Evolutionary conservation across 768 basidiomycete species (phyloP).

Genomic region (Suillus clintonianus): DNA sequence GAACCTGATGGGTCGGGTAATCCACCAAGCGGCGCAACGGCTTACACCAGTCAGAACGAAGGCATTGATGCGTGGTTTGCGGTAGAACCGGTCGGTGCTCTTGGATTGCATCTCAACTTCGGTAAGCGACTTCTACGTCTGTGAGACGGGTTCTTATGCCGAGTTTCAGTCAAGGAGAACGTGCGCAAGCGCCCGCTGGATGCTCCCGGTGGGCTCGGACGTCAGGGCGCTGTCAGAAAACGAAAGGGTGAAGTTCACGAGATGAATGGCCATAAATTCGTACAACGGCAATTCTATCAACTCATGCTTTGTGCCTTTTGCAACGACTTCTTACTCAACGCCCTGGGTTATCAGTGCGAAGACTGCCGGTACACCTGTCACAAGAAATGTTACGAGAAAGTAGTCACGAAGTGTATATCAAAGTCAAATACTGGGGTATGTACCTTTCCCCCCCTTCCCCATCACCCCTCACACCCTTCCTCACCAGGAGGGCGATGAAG

Average conservation of each 20-base stretch:
- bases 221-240: constrained; percentile 97
- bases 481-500: constrained; percentile 87
- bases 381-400: constrained; percentile 98
- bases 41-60: constrained; percentile 45
- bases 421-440: constrained; percentile 92
- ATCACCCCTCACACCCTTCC: constrained; percentile 1
- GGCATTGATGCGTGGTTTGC: constrained; percentile 98
- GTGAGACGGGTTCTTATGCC: constrained; percentile 3
- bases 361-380: constrained; percentile 99
- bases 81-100: constrained; percentile 95
- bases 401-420: constrained; percentile 98
- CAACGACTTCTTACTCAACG: constrained; percentile 95
- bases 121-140: constrained; percentile 51
- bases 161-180: constrained; percentile 87
- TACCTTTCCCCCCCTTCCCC: constrained; percentile 15
- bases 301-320: constrained; percentile 98
- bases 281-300: constrained; percentile 97
- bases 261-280: constrained; percentile 99
- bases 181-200: constrained; percentile 95
- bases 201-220: constrained; percentile 87
- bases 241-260: constrained; percentile 98
- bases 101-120: constrained; percentile 87
- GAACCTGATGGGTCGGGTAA: constrained; percentile 31
- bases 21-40: constrained; percentile 31
- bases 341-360: constrained; percentile 97